Evolutionary conservation across 495 filamentous ascomycete genomes (phyloP).

Genomic region (Hyphodiscus hymeniophilus): DNA sequence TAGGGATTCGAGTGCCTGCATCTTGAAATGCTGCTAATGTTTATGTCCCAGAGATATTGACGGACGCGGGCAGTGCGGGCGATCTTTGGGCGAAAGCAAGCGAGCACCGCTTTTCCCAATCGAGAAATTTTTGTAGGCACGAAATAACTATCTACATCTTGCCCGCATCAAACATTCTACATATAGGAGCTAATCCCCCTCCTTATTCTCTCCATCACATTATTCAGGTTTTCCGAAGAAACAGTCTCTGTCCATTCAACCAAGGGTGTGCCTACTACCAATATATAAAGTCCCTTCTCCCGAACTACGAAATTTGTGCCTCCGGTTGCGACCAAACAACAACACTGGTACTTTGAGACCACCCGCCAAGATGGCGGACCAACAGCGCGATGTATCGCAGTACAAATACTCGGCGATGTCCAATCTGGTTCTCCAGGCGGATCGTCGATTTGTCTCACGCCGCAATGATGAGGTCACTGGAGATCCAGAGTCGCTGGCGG

Average conservation of each 20-base stretch:
- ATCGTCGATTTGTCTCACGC: slow-evolving; percentile 88
- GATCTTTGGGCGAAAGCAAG: too few species aligned
- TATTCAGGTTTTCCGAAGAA: background rate
- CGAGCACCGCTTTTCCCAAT: too few species aligned
- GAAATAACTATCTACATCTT: too few species aligned
- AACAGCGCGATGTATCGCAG: slow-evolving; percentile 80
- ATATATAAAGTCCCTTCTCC: background rate
- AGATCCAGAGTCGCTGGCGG: slow-evolving; percentile 94
- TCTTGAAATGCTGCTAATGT: background rate
- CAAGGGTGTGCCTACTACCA: too few species aligned
- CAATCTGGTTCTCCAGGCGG: slow-evolving; percentile 99
- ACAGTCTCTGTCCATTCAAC: too few species aligned
- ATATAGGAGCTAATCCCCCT: background rate
- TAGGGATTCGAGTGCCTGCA: slow-evolving; percentile 1
- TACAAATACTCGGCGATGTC: slow-evolving; percentile 99
- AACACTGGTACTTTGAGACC: background rate
- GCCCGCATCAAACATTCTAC: too few species aligned
- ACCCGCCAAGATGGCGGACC: slow-evolving; percentile 66
- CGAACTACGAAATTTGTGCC: background rate
- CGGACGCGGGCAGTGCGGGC: too few species aligned
- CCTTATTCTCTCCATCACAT: background rate
- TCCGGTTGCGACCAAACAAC: background rate
- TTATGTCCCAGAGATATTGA: too few species aligned
- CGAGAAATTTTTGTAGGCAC: too few species aligned
- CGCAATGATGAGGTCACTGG: slow-evolving; percentile 91